Evolutionary conservation across 139 green algal species (phyloP).

Genomic region (Chlorella sorokiniana): DNA sequence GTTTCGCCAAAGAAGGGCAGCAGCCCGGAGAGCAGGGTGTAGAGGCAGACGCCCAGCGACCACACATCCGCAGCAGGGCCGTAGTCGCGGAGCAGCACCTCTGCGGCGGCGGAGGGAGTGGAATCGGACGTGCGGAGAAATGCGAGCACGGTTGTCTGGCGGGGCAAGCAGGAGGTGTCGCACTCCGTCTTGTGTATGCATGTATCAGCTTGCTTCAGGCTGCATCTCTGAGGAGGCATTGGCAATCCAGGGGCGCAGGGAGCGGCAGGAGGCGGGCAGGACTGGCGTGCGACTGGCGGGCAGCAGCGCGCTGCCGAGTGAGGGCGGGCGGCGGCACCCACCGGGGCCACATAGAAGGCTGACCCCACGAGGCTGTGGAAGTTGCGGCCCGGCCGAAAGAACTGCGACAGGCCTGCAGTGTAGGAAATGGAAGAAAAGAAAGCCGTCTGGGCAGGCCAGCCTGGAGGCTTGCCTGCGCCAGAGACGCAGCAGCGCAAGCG

Average conservation of each 20-base stretch:
- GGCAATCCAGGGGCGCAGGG: too few relatives aligned
- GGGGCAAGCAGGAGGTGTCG: too few relatives aligned
- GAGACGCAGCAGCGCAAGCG: neutral
- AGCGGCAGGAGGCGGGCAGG: too few relatives aligned
- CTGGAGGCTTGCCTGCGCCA: neutral
- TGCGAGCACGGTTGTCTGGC: too few relatives aligned
- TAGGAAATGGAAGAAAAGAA: neutral
- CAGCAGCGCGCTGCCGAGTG: neutral
- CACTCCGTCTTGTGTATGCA: too few relatives aligned
- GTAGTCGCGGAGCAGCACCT: slow-evolving; percentile 76
- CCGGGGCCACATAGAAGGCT: slow-evolving; percentile 80
- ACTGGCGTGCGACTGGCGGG: neutral
- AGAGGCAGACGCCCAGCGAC: slow-evolving; percentile 89
- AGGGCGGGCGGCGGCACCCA: neutral
- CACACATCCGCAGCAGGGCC: slow-evolving; percentile 77
- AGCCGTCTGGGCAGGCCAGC: neutral
- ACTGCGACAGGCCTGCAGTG: slow-evolving; percentile 66
- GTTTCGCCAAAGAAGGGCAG: slow-evolving; percentile 90
- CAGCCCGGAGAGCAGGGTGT: slow-evolving; percentile 89
- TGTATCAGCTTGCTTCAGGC: too few relatives aligned
- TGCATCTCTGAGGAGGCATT: too few relatives aligned
- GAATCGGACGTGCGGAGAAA: too few relatives aligned
- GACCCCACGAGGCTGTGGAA: slow-evolving; percentile 40
- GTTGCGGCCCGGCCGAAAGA: slow-evolving; percentile 57
- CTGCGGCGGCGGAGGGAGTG: slow-evolving; percentile 7